Conservation (phyloP, 306 rosid species). For the Casuarina equisetifolia region DNA sequence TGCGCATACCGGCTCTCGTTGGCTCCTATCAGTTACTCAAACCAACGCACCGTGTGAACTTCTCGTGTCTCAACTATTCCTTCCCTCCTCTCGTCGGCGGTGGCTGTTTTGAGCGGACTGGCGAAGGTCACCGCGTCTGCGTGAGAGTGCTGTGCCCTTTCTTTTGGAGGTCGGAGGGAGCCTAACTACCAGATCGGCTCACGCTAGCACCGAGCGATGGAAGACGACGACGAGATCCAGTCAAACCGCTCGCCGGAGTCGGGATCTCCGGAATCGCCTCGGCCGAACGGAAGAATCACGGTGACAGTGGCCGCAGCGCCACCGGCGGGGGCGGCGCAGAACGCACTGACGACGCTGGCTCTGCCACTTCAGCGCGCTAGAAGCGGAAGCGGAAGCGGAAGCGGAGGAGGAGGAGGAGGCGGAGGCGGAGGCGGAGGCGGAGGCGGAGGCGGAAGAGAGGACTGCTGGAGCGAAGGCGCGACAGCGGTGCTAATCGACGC, state of each 20-base stretch:
- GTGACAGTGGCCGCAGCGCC: conserved; percentile 88
- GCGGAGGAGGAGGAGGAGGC: conserved; percentile 66
- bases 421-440: conserved; percentile 34
- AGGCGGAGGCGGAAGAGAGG: conserved; percentile 77
- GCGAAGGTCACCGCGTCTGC: background rate
- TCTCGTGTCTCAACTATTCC: background rate
- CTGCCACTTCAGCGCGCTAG: conserved; percentile 63
- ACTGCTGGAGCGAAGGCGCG: conserved; percentile 97
- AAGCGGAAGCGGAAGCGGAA: conserved; percentile 34
- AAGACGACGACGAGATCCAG: conserved; percentile 89
- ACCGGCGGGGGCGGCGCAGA: conserved; percentile 35
- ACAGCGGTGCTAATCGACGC: conserved; percentile 94
- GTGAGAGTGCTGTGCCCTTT: background rate
- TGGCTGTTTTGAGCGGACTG: background rate
- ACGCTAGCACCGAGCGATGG: conserved; percentile 37
- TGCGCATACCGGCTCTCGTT: background rate
- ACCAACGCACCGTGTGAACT: background rate
- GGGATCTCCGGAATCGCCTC: conserved; percentile 67
- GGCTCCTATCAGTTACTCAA: background rate
- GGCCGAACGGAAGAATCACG: conserved; percentile 61
- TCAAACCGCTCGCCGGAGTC: conserved; percentile 63
- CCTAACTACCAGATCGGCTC: background rate
- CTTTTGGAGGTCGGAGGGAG: background rate
- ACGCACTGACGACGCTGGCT: conserved; percentile 60
- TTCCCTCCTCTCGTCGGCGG: background rate